Conservation (phyloP, 1,139 yeast species). For the Lodderomyces theae region DNA sequence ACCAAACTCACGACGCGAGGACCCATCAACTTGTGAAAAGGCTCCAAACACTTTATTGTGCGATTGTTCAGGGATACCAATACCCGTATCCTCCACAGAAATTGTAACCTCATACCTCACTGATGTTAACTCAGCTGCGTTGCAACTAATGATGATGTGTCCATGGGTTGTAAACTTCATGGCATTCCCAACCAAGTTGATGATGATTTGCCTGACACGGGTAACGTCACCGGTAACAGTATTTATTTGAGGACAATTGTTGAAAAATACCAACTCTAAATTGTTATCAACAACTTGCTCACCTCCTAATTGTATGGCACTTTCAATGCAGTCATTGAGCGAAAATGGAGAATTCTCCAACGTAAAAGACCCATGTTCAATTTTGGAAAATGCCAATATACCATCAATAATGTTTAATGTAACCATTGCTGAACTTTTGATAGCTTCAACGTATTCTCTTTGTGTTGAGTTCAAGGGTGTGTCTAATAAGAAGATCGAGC, state of each 20-base stretch:
- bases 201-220: conserved; percentile 51
- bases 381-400: conserved; percentile 53
- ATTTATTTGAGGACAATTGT: conserved; percentile 42
- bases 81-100: conserved; percentile 56
- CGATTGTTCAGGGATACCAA: conserved; percentile 54
- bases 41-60: conserved; percentile 53
- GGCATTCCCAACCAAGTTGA: conserved; percentile 57
- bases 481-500: conserved; percentile 53
- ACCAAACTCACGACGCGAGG: conserved; percentile 54
- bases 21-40: conserved; percentile 61
- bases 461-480: conserved; percentile 48
- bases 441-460: conserved; percentile 54
- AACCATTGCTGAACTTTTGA: conserved; percentile 50
- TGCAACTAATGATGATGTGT: conserved; percentile 41
- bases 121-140: conserved; percentile 26
- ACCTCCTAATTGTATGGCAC: conserved; percentile 51
- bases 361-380: conserved; percentile 54
- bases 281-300: conserved; percentile 50
- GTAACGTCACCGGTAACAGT: conserved; percentile 51
- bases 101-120: conserved; percentile 43
- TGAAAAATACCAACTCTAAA: conserved; percentile 48
- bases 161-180: conserved; percentile 54
- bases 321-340: conserved; percentile 49
- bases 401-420: conserved; percentile 57
- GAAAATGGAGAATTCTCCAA: conserved; percentile 50